phyloP scores from a whole-genome alignment of 495 filamentous ascomycete genomes.

The Tuber indicum region DNA sequence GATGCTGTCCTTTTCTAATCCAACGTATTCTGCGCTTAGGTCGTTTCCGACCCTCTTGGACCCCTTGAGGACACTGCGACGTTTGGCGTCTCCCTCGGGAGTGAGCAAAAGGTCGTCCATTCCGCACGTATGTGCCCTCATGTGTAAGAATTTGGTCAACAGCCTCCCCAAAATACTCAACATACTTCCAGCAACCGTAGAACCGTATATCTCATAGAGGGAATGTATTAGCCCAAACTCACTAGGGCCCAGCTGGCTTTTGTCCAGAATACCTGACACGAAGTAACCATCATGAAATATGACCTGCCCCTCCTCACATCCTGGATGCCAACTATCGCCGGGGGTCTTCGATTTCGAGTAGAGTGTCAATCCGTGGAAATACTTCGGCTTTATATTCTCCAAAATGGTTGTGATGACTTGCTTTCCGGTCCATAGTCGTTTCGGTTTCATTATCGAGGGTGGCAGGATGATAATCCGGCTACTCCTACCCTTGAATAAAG shows the following conservation, averaged over 20 bases:
- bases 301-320: constrained; percentile 66
- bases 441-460: constrained; percentile 77
- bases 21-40: constrained; percentile 85
- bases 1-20: constrained; percentile 56
- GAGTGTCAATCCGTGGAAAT: constrained; percentile 71
- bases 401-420: constrained; percentile 91
- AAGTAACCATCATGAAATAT: constrained; percentile 81
- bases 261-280: constrained; percentile 87
- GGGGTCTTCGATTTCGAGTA: constrained; percentile 69
- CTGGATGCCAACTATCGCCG: constrained; percentile 59
- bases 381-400: constrained; percentile 74
- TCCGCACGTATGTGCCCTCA: constrained; percentile 92
- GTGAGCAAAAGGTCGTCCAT: constrained; percentile 94
- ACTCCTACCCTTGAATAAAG: constrained; percentile 56
- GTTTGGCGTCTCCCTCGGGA: constrained; percentile 63
- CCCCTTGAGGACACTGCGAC: constrained; percentile 62
- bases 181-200: constrained; percentile 72
- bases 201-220: constrained; percentile 89
- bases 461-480: constrained; percentile 67
- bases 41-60: constrained; percentile 70
- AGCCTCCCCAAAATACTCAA: constrained; percentile 84
- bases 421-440: constrained; percentile 90
- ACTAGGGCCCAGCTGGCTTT: constrained; percentile 84
- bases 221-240: constrained; percentile 84
- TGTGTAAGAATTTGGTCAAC: constrained; percentile 80